Evolutionary conservation across 106 monocot species (phyloP), one percentile per base, ranked within the genome.

Genomic region (Phalaenopsis equestris): DNA sequence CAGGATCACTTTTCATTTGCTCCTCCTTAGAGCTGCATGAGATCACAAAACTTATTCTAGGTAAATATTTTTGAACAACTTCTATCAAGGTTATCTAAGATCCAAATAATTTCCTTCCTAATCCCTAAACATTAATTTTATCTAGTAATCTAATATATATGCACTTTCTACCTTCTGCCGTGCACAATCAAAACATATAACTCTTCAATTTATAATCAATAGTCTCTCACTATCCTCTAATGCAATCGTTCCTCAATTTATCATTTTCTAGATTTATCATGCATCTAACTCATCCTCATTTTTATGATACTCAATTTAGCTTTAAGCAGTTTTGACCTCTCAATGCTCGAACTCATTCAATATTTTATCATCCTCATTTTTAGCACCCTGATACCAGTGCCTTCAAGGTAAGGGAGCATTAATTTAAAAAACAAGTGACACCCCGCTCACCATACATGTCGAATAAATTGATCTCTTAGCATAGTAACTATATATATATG

Each of bases 21-120:
- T 65, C 5, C n/a, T 23, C 21, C 0, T 65, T 23, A 65, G 64
- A 23, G 64, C 39, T 70, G 38, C 15, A 11, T 39, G 70, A 21
- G 61, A 5, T 36, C 4, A 39, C 16, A 38, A 70, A 61, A 70
- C 5, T 24, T 65, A 70, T 70, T 12, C 10, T 11, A 70, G 3
- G 70, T 38, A 70, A 70, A 70, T 70, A 38, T 70, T 38, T 70
- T 70, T 70, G 39, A 70, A 67, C 21, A 67, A 70, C 14, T 38
- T 39, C 39, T 15, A 38, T 30, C 3, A 14, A 39, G 5, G 21
- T 4, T 2, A 38, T 12, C 38, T 70, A 39, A 39, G 11, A 39
- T 70, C 10, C 4, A 39, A 37, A 10, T 4, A 7, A 39, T 36
- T 70, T 38, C 38, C 38, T 38, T 39, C 39, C 9, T 37, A 38